Conservation (phyloP, 2,329 filamentous ascomycete genomes). For the Aspergillus alliaceus region DNA sequence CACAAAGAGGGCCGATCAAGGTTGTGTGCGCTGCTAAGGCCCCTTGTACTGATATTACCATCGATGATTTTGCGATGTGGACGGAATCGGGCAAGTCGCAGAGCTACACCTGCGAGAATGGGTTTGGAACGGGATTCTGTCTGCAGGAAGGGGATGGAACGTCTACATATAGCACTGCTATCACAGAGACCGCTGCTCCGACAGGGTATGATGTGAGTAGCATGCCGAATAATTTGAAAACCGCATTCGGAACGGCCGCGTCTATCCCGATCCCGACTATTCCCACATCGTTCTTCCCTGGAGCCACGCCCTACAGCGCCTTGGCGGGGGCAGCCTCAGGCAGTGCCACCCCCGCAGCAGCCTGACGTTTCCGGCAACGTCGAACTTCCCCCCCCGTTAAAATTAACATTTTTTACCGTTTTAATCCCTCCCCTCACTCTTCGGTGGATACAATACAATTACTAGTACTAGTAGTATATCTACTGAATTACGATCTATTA, state of each 20-base stretch:
- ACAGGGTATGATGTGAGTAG: constrained; percentile 19
- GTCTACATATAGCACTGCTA: constrained; percentile 22
- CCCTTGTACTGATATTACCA: constrained; percentile 54
- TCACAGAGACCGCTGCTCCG: constrained; percentile 24
- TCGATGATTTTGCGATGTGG: constrained; percentile 53
- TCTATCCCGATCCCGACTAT: constrained; percentile 24
- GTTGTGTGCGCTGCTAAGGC: constrained; percentile 51
- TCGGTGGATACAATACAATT: too few relatives aligned
- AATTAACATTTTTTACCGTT: too few relatives aligned
- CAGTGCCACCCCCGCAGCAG: too few relatives aligned
- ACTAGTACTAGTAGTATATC: too few relatives aligned
- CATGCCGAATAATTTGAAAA: constrained; percentile 26
- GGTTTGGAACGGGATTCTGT: constrained; percentile 51
- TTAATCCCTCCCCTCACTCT: too few relatives aligned
- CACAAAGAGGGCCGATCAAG: constrained; percentile 54
- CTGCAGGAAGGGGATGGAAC: constrained; percentile 32
- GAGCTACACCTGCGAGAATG: constrained; percentile 49
- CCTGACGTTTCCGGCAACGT: too few relatives aligned
- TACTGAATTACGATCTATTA: too few relatives aligned
- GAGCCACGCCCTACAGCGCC: constrained; percentile 28
- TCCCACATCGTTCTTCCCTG: constrained; percentile 29
- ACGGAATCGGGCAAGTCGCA: constrained; percentile 28
- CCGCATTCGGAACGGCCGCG: constrained; percentile 24
- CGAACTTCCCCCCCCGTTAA: too few relatives aligned
- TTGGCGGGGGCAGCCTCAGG: constrained; percentile 16